Percentiles rank a stretch among this genome's conserved stretches.
Evolutionary conservation across 768 basidiomycete genomes (phyloP).

Genomic region (Boletus sp.): DNA sequence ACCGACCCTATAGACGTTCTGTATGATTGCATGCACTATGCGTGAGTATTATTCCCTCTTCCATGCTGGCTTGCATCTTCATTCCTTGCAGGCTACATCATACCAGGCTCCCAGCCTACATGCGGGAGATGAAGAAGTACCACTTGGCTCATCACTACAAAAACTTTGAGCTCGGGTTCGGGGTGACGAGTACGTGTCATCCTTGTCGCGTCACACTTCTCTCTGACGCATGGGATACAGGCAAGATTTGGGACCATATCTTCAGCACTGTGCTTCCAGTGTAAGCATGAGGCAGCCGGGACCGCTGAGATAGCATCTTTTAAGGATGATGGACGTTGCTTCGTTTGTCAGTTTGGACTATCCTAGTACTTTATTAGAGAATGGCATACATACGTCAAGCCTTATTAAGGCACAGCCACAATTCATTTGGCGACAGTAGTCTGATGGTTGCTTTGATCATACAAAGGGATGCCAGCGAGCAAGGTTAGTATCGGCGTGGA

Average conservation of each 20-base stretch:
- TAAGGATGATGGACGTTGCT: constrained; percentile 3
- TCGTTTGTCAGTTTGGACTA: constrained; percentile 10
- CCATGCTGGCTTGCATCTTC: background rate
- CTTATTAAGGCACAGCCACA: constrained; percentile 16
- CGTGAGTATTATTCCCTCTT: constrained; percentile 47
- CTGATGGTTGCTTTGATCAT: background rate
- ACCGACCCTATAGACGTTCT: constrained; percentile 55
- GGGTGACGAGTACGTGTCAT: constrained; percentile 74
- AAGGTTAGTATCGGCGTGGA: constrained; percentile 70
- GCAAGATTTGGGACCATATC: constrained; percentile 92
- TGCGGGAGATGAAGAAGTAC: constrained; percentile 94
- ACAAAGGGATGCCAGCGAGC: constrained; percentile 32
- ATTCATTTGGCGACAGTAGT: background rate
- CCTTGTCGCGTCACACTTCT: background rate
- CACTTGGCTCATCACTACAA: constrained; percentile 98
- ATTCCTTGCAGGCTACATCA: constrained; percentile 65
- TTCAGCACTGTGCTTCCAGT: constrained; percentile 83
- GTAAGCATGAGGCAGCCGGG: constrained; percentile 28
- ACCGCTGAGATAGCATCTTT: background rate
- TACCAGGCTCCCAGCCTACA: constrained; percentile 78
- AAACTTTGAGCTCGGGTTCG: constrained; percentile 96
- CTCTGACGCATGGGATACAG: constrained; percentile 32
- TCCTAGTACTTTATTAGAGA: constrained; percentile 1
- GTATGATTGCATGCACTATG: constrained; percentile 93
- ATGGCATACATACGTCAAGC: constrained; percentile 6